These are phyloP conservation scores for Linnemannia exigua DNA, from an alignment of 192 early-diverging fungal genomes.

Conservation along the genomic window DNA sequence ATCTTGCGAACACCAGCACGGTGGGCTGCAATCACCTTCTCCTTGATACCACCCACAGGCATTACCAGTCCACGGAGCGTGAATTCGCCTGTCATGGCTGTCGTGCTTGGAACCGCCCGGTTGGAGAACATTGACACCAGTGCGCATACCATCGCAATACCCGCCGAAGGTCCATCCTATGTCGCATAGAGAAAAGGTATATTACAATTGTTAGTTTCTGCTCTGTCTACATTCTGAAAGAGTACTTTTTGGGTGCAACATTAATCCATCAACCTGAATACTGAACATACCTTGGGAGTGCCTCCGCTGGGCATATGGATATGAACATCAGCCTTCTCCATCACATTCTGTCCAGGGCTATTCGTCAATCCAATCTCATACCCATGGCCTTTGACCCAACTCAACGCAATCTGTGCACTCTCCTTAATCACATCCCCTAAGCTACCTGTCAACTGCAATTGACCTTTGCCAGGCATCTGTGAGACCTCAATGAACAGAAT, in stretches of 20 bases:
- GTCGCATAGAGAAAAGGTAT: not conserved
- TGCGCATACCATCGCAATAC: constrained; percentile 81
- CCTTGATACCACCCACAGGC: constrained; percentile 90
- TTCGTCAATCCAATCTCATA: constrained; percentile 67
- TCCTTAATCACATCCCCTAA: constrained; percentile 91
- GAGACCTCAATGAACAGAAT: constrained; percentile 87
- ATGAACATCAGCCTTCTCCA: constrained; percentile 81
- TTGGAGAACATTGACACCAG: constrained; percentile 83
- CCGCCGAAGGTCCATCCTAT: constrained; percentile 81
- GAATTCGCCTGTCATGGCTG: constrained; percentile 91
- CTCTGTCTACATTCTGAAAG: too few relatives aligned
- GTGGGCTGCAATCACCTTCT: constrained; percentile 89
- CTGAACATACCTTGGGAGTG: constrained; percentile 70
- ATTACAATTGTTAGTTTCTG: too few relatives aligned
- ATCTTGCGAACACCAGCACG: constrained; percentile 81
- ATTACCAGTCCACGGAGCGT: constrained; percentile 86
- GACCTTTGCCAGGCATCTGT: constrained; percentile 79
- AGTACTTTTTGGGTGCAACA: too few relatives aligned
- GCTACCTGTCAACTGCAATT: constrained; percentile 75
- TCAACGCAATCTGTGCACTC: constrained; percentile 81
- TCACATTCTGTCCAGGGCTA: constrained; percentile 57
- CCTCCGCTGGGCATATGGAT: constrained; percentile 90
- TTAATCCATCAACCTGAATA: not conserved
- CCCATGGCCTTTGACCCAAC: constrained; percentile 83
- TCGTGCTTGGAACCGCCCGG: constrained; percentile 64